Base-by-base conservation (phyloP, 2,329 filamentous ascomycete species). In the Colletotrichum salicis region DNA sequence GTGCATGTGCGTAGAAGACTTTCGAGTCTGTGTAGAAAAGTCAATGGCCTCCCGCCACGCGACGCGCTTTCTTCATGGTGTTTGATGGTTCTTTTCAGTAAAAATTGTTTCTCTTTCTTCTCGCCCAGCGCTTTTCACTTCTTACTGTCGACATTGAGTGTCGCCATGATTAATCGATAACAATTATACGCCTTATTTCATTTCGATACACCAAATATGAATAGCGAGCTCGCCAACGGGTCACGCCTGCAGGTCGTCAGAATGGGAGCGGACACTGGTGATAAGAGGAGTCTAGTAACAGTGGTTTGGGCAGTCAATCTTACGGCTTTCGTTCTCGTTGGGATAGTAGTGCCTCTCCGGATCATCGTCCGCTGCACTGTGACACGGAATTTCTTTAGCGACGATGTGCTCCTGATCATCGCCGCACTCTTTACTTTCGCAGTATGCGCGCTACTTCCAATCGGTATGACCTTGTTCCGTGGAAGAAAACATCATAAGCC, bases 321-420 rank as follows among this genome's bases (percentile, higher is more conserved):
- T 12, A 71, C 70, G 10, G 66, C 70, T 5, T 70, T 72, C 24
- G 12, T 72, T n/a, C 51, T 72, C 2, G 70, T 72, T 27, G 67
- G 70, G 10, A 13, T 72, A 22, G 4, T 66, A 19, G 67, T 72
- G 10, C 67, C 56, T 8, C 27, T 72, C 1, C 70, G 70, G 13
- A 35, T 71, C 8, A 58, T 70, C 11, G 70, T 72, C 1, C 70
- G 70, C 52, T 70, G 66, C 13, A 72, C 70, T 11, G 57, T 72
- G 1, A 72, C 70, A 2, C 35, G 70, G 1, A 61, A 71, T 37
- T 67, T 72, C 33, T 72, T 71, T n/a, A 65, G 56, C 51, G 70
- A 72, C 62, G 70, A 72, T 52, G 70, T 72, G 22, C 52, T 72
- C 24, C 62, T 71, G 45, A 67, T 72, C 5, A 54, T 72, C n/a